Conservation (phyloP, 1,139 yeast genomes). For the Magnusiomyces paraingens region DNA sequence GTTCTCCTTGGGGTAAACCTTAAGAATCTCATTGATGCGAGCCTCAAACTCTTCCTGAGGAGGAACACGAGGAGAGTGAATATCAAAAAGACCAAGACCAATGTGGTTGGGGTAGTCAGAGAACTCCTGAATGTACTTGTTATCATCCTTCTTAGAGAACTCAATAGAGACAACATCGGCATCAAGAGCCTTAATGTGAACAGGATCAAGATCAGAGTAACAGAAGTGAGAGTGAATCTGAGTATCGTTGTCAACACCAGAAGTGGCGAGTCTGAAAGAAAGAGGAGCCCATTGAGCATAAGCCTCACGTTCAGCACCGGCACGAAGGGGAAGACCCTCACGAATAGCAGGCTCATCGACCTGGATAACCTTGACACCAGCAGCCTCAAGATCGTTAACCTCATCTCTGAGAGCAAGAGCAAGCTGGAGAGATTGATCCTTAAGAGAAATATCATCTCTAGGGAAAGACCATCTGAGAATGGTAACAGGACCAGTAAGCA, state of each 20-base stretch:
- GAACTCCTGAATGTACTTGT: slow-evolving; percentile 95
- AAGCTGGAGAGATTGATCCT: slow-evolving; percentile 93
- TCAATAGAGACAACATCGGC: slow-evolving; percentile 99
- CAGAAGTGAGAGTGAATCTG: slow-evolving; percentile 99
- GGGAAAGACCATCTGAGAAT: slow-evolving; percentile 99
- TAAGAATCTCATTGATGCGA: slow-evolving; percentile 90
- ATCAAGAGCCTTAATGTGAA: slow-evolving; percentile 98
- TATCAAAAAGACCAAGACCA: slow-evolving; percentile 98
- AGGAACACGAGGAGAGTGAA: slow-evolving; percentile 99
- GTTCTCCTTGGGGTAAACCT: slow-evolving; percentile 94
- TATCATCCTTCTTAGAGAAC: slow-evolving; percentile 99
- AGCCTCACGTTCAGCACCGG: slow-evolving; percentile 92
- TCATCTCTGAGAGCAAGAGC: slow-evolving; percentile 98
- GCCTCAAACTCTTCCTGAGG: slow-evolving; percentile 91
- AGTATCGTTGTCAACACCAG: slow-evolving; percentile 91
- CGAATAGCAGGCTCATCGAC: slow-evolving; percentile 99
- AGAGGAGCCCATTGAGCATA: slow-evolving; percentile 99
- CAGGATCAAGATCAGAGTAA: slow-evolving; percentile 99
- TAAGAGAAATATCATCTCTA: slow-evolving; percentile 94
- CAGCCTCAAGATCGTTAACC: slow-evolving; percentile 95
- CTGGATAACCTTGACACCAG: slow-evolving; percentile 96
- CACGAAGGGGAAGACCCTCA: slow-evolving; percentile 99
- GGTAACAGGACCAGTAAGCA: slow-evolving; percentile 99
- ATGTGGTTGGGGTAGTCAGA: slow-evolving; percentile 98
- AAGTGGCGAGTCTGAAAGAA: slow-evolving; percentile 98